Evolutionary conservation across 2,329 filamentous ascomycete genomes (phyloP).

Genomic region (Beauveria pseudobassiana): DNA sequence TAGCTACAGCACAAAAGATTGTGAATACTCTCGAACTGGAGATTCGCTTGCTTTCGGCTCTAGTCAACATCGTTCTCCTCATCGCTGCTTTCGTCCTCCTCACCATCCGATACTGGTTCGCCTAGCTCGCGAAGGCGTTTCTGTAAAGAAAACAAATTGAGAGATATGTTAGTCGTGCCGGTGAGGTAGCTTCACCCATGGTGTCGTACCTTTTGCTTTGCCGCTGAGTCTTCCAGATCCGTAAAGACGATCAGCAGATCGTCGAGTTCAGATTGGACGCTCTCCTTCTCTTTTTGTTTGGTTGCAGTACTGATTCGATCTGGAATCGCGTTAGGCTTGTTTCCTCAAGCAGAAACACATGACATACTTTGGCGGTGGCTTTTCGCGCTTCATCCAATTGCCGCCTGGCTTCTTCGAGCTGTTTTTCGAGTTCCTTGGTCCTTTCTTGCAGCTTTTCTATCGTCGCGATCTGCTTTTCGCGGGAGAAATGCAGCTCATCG

Average conservation of each 20-base stretch:
- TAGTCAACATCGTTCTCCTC: conserved; percentile 46
- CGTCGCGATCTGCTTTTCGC: conserved; percentile 27
- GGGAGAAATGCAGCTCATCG: conserved; percentile 26
- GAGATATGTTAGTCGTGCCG: not conserved
- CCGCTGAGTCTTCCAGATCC: conserved; percentile 70
- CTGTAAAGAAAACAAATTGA: conserved; percentile 22
- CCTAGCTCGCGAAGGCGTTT: conserved; percentile 58
- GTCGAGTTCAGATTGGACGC: conserved; percentile 66
- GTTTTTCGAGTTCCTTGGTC: conserved; percentile 20
- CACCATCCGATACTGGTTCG: conserved; percentile 67
- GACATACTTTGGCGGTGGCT: conserved; percentile 21
- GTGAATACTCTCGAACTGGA: too few relatives aligned
- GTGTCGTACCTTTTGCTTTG: conserved; percentile 61
- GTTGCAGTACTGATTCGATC: conserved; percentile 24
- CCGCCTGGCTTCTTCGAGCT: conserved; percentile 17
- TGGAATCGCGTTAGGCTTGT: conserved; percentile 14
- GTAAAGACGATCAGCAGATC: conserved; percentile 76
- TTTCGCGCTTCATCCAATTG: conserved; percentile 15
- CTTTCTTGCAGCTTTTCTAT: conserved; percentile 16
- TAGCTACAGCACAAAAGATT: not conserved
- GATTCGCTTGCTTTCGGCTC: conserved; percentile 18
- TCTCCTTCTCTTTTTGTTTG: conserved; percentile 55
- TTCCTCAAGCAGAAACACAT: not conserved
- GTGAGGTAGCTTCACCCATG: not conserved
- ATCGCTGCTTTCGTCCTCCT: conserved; percentile 55